Percentiles rank a stretch among this genome's conserved stretches.
Conservation (phyloP, 73 alveolate genomes). For the Tetrahymena elliotti region DNA sequence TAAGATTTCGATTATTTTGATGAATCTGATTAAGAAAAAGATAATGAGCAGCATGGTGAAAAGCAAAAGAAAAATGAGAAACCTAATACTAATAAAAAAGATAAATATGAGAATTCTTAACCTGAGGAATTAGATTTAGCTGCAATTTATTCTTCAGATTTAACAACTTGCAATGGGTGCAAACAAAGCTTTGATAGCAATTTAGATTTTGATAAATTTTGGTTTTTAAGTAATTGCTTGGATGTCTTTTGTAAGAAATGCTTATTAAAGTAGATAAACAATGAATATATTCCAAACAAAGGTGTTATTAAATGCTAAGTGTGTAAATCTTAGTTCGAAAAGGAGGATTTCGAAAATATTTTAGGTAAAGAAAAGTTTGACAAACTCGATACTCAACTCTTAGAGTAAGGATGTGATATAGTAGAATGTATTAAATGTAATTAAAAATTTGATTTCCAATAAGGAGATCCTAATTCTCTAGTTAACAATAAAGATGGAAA, state of each 20-base stretch:
- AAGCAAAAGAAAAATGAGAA: not conserved
- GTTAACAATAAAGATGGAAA: slow-evolving; percentile 12
- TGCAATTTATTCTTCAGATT: not conserved
- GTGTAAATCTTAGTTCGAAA: not conserved
- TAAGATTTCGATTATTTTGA: not conserved
- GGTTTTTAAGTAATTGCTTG: not conserved
- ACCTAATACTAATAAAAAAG: not conserved
- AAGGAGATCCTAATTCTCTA: not conserved
- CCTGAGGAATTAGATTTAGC: not conserved
- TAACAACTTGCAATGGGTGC: not conserved
- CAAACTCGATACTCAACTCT: not conserved
- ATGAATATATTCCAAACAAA: not conserved
- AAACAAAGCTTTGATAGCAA: not conserved
- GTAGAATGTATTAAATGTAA: slow-evolving; percentile 14
- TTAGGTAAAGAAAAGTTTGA: slow-evolving; percentile 25
- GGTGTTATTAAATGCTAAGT: not conserved
- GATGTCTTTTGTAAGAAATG: not conserved
- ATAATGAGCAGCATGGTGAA: not conserved
- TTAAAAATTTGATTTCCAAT: slow-evolving; percentile 39
- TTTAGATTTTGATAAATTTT: not conserved
- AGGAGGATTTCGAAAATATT: not conserved
- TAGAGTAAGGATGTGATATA: not conserved
- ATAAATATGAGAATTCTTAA: not conserved
- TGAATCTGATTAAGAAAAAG: not conserved
- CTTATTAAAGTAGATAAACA: not conserved